Percentiles rank a stretch among this genome's conserved stretches.
Conservation (phyloP, 2,329 filamentous ascomycete species). For the Fusarium irregulare region DNA sequence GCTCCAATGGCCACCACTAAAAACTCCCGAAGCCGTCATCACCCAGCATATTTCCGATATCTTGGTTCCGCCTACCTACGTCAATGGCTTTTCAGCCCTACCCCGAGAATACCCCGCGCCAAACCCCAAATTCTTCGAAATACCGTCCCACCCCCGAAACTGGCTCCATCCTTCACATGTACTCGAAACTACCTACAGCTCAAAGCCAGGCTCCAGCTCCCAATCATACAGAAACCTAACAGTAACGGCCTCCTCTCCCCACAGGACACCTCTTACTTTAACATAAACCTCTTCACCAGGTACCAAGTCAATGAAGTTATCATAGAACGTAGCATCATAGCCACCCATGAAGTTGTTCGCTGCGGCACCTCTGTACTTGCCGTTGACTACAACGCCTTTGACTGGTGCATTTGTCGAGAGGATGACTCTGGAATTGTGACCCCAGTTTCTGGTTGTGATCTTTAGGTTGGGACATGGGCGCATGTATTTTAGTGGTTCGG, state of each 20-base stretch:
- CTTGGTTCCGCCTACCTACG: fast-evolving
- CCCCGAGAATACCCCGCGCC: no score
- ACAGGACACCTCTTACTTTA: fast-evolving
- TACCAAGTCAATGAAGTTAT: not conserved
- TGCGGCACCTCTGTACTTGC: fast-evolving
- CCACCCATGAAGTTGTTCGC: not conserved
- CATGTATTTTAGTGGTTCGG: not conserved
- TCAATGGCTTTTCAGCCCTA: no score
- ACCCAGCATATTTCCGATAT: not conserved
- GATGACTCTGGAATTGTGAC: not conserved
- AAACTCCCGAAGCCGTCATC: not conserved
- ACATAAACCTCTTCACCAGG: not conserved
- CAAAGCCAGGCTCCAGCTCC: not conserved
- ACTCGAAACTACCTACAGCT: not conserved
- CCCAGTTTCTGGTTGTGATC: fast-evolving
- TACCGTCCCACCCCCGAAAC: not conserved
- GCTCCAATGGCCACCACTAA: no score
- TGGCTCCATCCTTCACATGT: no score
- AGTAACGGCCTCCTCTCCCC: fast-evolving
- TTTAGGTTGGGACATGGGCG: not conserved
- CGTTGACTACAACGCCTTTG: not conserved
- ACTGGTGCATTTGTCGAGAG: not conserved
- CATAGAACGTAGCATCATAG: not conserved
- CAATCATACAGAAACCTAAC: conserved; percentile 15
- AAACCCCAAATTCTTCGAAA: not conserved